phyloP scores from a whole-genome alignment of 805 yeast species.

The Candida qinlingensis region DNA sequence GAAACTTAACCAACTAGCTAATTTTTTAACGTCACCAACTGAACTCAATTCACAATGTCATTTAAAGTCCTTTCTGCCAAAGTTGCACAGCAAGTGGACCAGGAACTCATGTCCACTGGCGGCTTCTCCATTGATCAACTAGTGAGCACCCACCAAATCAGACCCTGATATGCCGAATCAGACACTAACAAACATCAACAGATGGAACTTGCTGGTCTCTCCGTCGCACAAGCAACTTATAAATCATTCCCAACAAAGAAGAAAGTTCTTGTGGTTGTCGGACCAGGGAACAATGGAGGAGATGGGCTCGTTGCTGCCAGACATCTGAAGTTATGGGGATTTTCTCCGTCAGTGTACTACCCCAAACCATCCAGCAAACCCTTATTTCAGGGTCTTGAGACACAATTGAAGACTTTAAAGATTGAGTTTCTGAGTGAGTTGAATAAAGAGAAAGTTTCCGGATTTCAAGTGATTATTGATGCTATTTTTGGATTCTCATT shows the following conservation, averaged over 20 bases:
- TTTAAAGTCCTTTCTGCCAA: conserved; percentile 41
- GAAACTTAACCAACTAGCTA: not conserved
- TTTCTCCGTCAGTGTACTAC: conserved; percentile 68
- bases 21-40: no score
- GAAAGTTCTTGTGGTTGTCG: conserved; percentile 67
- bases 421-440: conserved; percentile 48
- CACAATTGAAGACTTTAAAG: conserved; percentile 63
- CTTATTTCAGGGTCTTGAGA: conserved; percentile 53
- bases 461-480: conserved; percentile 52
- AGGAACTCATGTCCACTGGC: conserved; percentile 79
- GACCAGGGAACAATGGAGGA: conserved; percentile 96
- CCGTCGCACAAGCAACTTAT: conserved; percentile 85
- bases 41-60: not conserved
- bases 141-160: conserved; percentile 22
- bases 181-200: conserved; percentile 24
- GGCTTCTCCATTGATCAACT: conserved; percentile 81
- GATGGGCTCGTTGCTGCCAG: conserved; percentile 96
- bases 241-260: conserved; percentile 50
- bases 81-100: conserved; percentile 71
- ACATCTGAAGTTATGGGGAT: conserved; percentile 78
- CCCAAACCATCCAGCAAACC: conserved; percentile 62
- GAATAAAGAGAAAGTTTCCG: conserved; percentile 23
- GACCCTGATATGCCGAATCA: no score
- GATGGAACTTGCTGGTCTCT: conserved; percentile 95
- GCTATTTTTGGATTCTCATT: conserved; percentile 92